Evolutionary conservation across 2,329 filamentous ascomycete genomes (phyloP).

Genomic region (Monilinia fructicola): DNA sequence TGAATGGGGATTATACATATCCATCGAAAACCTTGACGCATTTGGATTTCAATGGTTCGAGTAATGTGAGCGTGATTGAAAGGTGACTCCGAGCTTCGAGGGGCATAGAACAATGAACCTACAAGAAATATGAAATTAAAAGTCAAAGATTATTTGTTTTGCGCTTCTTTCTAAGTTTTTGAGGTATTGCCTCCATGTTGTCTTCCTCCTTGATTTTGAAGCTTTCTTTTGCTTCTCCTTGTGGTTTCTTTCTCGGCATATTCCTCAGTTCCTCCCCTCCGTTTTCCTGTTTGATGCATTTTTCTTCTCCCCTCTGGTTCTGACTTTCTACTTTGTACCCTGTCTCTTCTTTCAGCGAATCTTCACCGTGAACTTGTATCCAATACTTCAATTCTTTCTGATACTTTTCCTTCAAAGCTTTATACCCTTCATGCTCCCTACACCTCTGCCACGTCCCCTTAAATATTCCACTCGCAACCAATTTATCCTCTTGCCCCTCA

Average conservation of each 20-base stretch:
- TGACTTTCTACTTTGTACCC: neutral
- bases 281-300: neutral
- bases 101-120: neutral
- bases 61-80: neutral
- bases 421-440: slow-evolving; percentile 5
- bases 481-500: slow-evolving; percentile 50
- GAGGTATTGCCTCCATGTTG: neutral
- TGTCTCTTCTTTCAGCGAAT: neutral
- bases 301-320: neutral
- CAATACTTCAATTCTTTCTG: slow-evolving; percentile 1
- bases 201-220: neutral
- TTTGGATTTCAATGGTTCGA: neutral
- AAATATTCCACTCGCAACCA: slow-evolving; percentile 51
- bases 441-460: slow-evolving; percentile 46
- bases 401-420: neutral
- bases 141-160: neutral
- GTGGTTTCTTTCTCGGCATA: neutral
- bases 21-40: neutral
- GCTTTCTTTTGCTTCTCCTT: neutral
- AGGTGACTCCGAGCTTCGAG: neutral
- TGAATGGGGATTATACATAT: neutral
- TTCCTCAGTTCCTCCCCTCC: neutral
- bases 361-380: neutral
- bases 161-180: neutral
- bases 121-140: neutral